Base-by-base conservation (phyloP, 2,329 filamentous ascomycete species). In the Alternaria atra region DNA sequence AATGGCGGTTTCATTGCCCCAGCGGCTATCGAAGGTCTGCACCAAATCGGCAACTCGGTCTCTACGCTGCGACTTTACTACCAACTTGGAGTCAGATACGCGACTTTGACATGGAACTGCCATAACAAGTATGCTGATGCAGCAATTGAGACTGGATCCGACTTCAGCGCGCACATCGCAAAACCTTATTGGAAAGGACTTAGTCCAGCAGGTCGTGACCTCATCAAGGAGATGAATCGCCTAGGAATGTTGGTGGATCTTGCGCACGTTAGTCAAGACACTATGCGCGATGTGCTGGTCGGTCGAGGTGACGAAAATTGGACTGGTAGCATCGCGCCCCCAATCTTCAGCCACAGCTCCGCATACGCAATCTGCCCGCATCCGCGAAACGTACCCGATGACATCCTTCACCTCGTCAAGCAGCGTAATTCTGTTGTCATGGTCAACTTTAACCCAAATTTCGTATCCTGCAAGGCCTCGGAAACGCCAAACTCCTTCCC, bases 231-330 rank as follows among this genome's bases (percentile, higher is more conserved):
- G 82, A 97, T 98, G 94, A 98, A 97, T 77, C 87, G 94, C 3
- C 83, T 97, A 2, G 94, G 94, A 27, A 93, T 97, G 89, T 88
- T 97, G n/a, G 91, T 98, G 40, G 94, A 97, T 75, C 84, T 97
- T 35, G 86, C 91, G 6, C 94, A 97, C 77, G 88, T 89, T 25
- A 85, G 90, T 69, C 86, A 87, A 58, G 90, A 94, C 61, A 97
- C 94, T 0, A 95, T 96, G 92, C 81, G 89, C 6, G 91, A 97
- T 70, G 91, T 94, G 0, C 85, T 97, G 0, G 87, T 87, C 5
- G 89, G 85, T 13, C 77, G 80, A 52, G 64, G 64, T 2, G 70
- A 73, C 20, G 61, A 56, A 30, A 82, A 84, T 20, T 94, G 91
- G 91, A 76, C 81, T 5, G 91, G 92, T 6, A 94, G 90, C 73